Evolutionary conservation across 371 early-diverging fungal genomes (phyloP).

Genomic region (Chytridiales sp.): DNA sequence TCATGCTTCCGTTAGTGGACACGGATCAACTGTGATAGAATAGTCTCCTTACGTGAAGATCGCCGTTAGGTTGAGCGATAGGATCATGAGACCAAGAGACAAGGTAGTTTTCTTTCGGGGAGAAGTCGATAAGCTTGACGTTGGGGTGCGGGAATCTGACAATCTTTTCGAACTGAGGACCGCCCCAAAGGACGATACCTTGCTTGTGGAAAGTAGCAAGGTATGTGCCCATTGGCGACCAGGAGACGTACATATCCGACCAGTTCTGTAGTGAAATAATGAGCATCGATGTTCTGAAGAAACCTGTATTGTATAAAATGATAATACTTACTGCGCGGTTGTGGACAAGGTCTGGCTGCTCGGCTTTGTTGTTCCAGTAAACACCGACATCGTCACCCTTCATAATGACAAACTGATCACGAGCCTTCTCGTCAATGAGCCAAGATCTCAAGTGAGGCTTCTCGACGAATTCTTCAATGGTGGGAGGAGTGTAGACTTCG

Average conservation of each 20-base stretch:
- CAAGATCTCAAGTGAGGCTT: constrained; percentile 89
- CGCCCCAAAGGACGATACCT: constrained; percentile 96
- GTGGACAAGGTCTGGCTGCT: constrained; percentile 77
- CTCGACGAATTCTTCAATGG: constrained; percentile 65
- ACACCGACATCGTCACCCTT: constrained; percentile 80
- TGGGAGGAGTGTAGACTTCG: constrained; percentile 67
- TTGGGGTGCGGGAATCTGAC: constrained; percentile 89
- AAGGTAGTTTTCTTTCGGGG: constrained; percentile 89
- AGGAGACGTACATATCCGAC: constrained; percentile 91
- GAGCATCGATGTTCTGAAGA: neutral
- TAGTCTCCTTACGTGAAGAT: constrained; percentile 41
- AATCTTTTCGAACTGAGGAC: constrained; percentile 87
- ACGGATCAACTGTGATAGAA: neutral
- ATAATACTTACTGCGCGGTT: constrained; percentile 55
- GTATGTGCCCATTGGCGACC: constrained; percentile 94
- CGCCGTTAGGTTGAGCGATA: constrained; percentile 52
- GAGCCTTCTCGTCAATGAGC: constrained; percentile 79
- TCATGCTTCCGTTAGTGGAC: neutral
- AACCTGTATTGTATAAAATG: constrained; percentile 12
- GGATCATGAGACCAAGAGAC: constrained; percentile 92
- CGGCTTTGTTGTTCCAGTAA: constrained; percentile 87
- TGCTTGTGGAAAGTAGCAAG: constrained; percentile 90
- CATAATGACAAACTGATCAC: constrained; percentile 92
- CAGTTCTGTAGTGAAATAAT: constrained; percentile 61
- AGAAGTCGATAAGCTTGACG: constrained; percentile 89